phyloP scores from a whole-genome alignment of 2,329 filamentous ascomycete genomes.

The Verticillium nubilum region DNA sequence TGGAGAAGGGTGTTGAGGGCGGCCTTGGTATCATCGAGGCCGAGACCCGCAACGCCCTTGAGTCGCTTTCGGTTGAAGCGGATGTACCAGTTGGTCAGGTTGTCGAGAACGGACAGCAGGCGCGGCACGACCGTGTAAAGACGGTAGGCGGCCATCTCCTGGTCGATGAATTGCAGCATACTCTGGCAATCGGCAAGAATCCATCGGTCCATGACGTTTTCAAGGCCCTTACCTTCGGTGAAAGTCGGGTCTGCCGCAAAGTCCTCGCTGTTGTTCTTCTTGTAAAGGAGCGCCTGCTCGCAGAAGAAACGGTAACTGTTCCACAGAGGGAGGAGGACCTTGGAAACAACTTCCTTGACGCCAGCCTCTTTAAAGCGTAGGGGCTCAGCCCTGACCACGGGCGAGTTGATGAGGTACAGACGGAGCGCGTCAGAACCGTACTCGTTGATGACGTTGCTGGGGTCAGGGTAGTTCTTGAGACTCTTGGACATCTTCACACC shows the following conservation, averaged over 20 bases:
- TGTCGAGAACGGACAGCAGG: slow-evolving; percentile 78
- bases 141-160: slow-evolving; percentile 83
- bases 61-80: slow-evolving; percentile 86
- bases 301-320: slow-evolving; percentile 98
- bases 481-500: slow-evolving; percentile 86
- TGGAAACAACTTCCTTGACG: slow-evolving; percentile 91
- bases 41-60: slow-evolving; percentile 82
- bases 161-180: slow-evolving; percentile 83
- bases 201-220: slow-evolving; percentile 95
- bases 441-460: slow-evolving; percentile 72
- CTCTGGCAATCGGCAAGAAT: slow-evolving; percentile 90
- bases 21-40: slow-evolving; percentile 78
- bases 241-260: slow-evolving; percentile 74
- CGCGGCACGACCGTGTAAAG: slow-evolving; percentile 89
- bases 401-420: slow-evolving; percentile 95
- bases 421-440: slow-evolving; percentile 91
- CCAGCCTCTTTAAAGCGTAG: slow-evolving; percentile 86
- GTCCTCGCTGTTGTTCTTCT: slow-evolving; percentile 75
- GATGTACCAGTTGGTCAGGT: slow-evolving; percentile 99
- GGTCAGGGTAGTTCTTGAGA: slow-evolving; percentile 93
- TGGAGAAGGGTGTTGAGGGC: slow-evolving; percentile 93
- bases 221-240: slow-evolving; percentile 59
- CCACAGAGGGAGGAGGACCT: slow-evolving; percentile 86
- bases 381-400: slow-evolving; percentile 86
- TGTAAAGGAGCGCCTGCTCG: slow-evolving; percentile 76